Base-by-base conservation (phyloP, 2,329 filamentous ascomycete species). In the Didymella sp. region DNA sequence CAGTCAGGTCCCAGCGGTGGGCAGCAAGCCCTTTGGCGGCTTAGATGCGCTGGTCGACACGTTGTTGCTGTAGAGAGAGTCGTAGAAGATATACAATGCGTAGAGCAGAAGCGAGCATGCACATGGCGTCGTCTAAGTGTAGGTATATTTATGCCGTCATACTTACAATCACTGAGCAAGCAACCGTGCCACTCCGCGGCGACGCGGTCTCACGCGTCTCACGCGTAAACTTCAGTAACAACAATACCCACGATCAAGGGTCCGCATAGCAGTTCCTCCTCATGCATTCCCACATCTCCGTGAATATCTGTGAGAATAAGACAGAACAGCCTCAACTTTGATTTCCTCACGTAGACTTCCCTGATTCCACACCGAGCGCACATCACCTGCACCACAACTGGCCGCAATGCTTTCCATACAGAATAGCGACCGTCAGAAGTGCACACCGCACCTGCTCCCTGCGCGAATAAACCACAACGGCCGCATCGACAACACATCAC, bases 401-500 rank as follows among this genome's bases (percentile, higher is more conserved):
- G 31, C 25, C 19, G 19, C 2, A 3, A 84, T 83, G 81, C 74
- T 83, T 24, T 71, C 80, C 40, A 76, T 83, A 35, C 72, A 77
- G 28, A 46, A 70, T 46, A 46, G 71, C 30, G 59, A 66, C 2
- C 54, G 67, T 1, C 57, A 69, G 40, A 81, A 81, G 57, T 80
- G 80, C 51, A 85, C 81, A 0, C 85, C 89, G 4, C 89, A 96
- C 69, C 79, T 96, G 19, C 82, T 97, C 13, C 92, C 93, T 3
- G 95, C 91, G 68, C 85, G 86, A 51, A 86, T 97, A 70, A 84
- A 93, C 67, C 89, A 96, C 75, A 86, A 90, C 66, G 93, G 93
- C 1, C 81, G 87, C 1, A 80, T 94, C 51, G 84, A 87, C 47
- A 80, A 86, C 1, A 79, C 84, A 5, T 76, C 84, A 21, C 80